Evolutionary conservation across 2,329 filamentous ascomycete genomes (phyloP).

Genomic region (Stagonosporopsis chrysanthemi): DNA sequence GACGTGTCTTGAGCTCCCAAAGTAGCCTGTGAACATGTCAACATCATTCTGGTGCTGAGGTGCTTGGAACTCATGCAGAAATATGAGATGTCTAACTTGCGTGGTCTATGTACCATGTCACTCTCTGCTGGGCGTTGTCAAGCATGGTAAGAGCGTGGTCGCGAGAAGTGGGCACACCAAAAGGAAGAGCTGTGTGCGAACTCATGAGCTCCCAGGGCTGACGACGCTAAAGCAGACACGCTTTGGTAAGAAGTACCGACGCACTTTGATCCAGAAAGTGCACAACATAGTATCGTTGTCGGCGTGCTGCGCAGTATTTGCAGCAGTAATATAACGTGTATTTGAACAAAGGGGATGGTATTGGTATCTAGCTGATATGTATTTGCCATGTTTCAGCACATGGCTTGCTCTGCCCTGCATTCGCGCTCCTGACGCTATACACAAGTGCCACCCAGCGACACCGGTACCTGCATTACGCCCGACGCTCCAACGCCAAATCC

Average conservation of each 20-base stretch:
- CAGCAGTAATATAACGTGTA: neutral
- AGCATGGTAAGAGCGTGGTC: too few relatives aligned
- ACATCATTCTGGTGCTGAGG: too few relatives aligned
- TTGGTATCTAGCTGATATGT: conserved; percentile 40
- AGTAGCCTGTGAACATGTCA: too few relatives aligned
- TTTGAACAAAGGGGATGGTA: conserved; percentile 41
- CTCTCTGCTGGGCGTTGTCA: too few relatives aligned
- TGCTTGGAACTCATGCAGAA: too few relatives aligned
- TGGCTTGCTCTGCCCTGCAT: conserved; percentile 15
- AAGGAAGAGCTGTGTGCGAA: too few relatives aligned
- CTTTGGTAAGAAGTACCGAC: too few relatives aligned
- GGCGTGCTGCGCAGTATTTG: neutral
- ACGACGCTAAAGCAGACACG: too few relatives aligned
- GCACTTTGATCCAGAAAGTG: neutral
- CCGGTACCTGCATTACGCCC: conserved; percentile 11
- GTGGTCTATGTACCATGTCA: too few relatives aligned
- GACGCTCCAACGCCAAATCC: conserved; percentile 15
- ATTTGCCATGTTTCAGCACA: conserved; percentile 21
- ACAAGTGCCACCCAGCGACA: neutral
- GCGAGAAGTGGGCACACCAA: too few relatives aligned
- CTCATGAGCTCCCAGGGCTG: too few relatives aligned
- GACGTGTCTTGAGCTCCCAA: neutral
- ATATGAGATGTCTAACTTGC: too few relatives aligned
- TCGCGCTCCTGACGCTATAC: conserved; percentile 1
- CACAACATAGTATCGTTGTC: neutral